Evolutionary conservation across 2,329 filamentous ascomycete species (phyloP).

Genomic region (Xylariaceae sp.): DNA sequence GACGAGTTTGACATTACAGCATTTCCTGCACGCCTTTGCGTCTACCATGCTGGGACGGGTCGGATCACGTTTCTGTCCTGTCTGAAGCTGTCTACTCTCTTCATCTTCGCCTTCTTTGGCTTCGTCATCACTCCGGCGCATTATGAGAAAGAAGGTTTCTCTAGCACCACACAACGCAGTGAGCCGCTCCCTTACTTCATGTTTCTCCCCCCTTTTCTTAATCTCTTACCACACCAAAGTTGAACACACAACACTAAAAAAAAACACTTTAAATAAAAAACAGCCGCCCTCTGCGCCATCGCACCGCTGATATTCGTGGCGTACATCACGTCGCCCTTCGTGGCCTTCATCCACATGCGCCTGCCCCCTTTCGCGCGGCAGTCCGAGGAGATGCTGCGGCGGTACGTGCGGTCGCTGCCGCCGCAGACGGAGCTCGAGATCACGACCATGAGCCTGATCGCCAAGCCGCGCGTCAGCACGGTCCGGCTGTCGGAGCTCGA

Average conservation of each 20-base stretch:
- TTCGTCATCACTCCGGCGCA: conserved; percentile 59
- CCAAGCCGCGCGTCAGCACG: conserved; percentile 42
- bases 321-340: conserved; percentile 63
- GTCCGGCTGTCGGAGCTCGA: conserved; percentile 32
- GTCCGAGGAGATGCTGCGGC: conserved; percentile 50
- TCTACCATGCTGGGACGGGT: conserved; percentile 70
- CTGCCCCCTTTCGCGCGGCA: conserved; percentile 60
- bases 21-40: conserved; percentile 55
- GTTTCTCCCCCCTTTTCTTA: neutral
- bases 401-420: conserved; percentile 45
- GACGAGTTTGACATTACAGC: conserved; percentile 34
- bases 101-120: conserved; percentile 62
- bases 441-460: conserved; percentile 51
- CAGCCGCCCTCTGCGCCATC: conserved; percentile 55
- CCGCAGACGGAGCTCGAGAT: conserved; percentile 43
- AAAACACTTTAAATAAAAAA: neutral
- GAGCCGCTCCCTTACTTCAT: conserved; percentile 6
- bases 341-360: conserved; percentile 64
- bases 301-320: conserved; percentile 60
- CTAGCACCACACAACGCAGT: conserved; percentile 22
- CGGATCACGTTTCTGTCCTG: conserved; percentile 63
- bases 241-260: too few species aligned
- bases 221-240: too few species aligned
- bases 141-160: conserved; percentile 32
- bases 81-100: conserved; percentile 65